A percentile compares a stretch with the other conserved stretches of the same genome.
These are phyloP conservation scores for Fusarium pseudoanthophilum DNA, from an alignment of 2,329 filamentous ascomycete species.

Conservation along the genomic window DNA sequence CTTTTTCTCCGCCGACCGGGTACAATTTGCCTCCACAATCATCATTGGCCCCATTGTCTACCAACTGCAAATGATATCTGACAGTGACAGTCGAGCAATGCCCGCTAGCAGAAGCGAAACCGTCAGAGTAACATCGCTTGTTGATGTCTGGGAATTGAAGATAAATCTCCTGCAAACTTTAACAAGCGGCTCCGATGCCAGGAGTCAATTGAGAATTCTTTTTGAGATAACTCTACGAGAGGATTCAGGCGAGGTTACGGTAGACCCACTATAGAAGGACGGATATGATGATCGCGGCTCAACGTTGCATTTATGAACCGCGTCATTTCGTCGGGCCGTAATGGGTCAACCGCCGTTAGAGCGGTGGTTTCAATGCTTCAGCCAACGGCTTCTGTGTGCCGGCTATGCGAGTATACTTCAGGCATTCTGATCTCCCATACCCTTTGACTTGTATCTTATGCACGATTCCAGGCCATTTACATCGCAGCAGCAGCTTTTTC, in stretches of 20 bases:
- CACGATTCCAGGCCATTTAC: accelerated
- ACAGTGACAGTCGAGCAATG: accelerated
- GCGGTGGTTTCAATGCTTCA: not conserved
- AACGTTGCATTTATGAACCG: not conserved
- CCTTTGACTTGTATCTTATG: not conserved
- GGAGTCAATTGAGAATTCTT: not conserved
- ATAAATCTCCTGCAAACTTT: not conserved
- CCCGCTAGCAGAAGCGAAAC: not conserved
- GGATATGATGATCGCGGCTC: not conserved
- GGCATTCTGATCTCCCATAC: accelerated
- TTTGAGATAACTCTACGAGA: too few relatives aligned
- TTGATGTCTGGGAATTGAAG: accelerated
- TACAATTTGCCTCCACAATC: accelerated
- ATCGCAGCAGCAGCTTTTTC: accelerated
- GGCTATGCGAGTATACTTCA: not conserved
- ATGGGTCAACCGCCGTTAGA: not conserved
- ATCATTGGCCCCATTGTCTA: not conserved
- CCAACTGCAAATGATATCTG: not conserved
- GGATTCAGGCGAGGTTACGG: not conserved
- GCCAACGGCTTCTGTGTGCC: too few relatives aligned
- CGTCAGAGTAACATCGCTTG: not conserved
- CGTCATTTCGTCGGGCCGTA: not conserved
- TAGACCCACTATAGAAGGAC: not conserved
- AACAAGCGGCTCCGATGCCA: not conserved
- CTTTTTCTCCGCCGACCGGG: accelerated